Evolutionary conservation across 2,329 filamentous ascomycete species (phyloP), one percentile per base, ranked within the genome.

Genomic region (Colletotrichum somersetense): DNA sequence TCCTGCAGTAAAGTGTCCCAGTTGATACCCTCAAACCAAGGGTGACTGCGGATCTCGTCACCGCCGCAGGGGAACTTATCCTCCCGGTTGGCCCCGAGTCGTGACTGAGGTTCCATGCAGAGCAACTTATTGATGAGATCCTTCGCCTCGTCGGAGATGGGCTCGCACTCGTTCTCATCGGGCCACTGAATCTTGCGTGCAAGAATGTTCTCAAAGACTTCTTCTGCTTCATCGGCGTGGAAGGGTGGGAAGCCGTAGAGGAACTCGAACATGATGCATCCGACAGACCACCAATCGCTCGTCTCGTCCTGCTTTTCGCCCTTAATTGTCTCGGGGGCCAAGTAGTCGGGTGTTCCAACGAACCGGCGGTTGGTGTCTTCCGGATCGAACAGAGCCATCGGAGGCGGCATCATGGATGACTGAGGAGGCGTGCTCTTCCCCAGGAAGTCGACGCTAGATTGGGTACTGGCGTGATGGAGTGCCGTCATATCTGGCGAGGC

Each of bases 261-360:
- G 75, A 97, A 98, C 78, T 99, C 96, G 77, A 98, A 99, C 81
- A 98, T 85, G 76, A 99, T 98, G 80, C 97, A 99, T 0, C 96
- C 96, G n/a, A 99, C 88, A 30, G 96, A 98, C 96, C 96, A 99
- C 96, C 96, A 99, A 90, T 99, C 96, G 79, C 96, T 98, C 76
- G 96, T 96, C 81, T 98, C 96, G 78, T 99, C 96, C 81, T 99
- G 96, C 1, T 96, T 95, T 75, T 95, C 91, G 62, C 97, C 96
- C 75, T 94, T 95, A 79, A 99, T 97, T 0, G 97, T 99, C 80
- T 99, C 97, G 0, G 96, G 96, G 0, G 96, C 96, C 18, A 99
- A 88, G 79, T 99, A 99, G 81, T 99, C 96, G 0, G 96, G 96
- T 0, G 96, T 99, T 42, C 96, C 96, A 11, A 99, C 96, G 77